Base-by-base conservation (phyloP, 1,284 basidiomycete species). In the Ustilago loliicola region DNA sequence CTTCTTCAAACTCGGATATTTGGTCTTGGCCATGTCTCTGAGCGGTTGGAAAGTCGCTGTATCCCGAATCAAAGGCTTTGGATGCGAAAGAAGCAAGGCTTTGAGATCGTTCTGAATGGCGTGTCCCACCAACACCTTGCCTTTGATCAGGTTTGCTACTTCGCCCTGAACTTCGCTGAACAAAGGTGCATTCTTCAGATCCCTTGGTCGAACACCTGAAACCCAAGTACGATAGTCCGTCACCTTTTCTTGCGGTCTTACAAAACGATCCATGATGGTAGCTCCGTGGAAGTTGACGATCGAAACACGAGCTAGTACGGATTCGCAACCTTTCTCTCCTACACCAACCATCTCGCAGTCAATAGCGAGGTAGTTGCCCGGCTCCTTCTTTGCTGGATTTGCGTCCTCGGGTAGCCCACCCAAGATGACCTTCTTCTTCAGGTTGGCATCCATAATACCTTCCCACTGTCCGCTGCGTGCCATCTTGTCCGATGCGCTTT, bases 271-370 rank as follows among this genome's bases (percentile, higher is more conserved):
- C 72, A 96, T 86, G 45, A 93, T 88, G 27, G 94, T 88, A 7
- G 89, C 91, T 0, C 96, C 96, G 81, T 95, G 89, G 85, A 91
- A 97, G 86, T 98, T 97, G 69, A 98, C 95, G 48, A 98, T 87
- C 52, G 93, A 94, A 62, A 98, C 94, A 50, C 96, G 92, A 1
- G 96, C 96, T 1, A 98, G 89, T 0, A 92, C 92, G 0, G 93
- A 95, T 84, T 97, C 91, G 1, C 90, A 76, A 11, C 94, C 95
- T 34, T 92, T 89, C 10, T 91, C 89, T 0, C 96, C 95, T 7
- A 98, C 91, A 1, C 96, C 96, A 3, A 99, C 96, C 96, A 99
- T 98, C 87, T 99, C 96, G 81, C 96, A 98, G 86, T 98, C 96
- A 50, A 98, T 88, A 0, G 94, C 92, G 32, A 96, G 87, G 76